phyloP scores from a whole-genome alignment of 768 basidiomycete genomes.

The Leccinum subtestaceum region DNA sequence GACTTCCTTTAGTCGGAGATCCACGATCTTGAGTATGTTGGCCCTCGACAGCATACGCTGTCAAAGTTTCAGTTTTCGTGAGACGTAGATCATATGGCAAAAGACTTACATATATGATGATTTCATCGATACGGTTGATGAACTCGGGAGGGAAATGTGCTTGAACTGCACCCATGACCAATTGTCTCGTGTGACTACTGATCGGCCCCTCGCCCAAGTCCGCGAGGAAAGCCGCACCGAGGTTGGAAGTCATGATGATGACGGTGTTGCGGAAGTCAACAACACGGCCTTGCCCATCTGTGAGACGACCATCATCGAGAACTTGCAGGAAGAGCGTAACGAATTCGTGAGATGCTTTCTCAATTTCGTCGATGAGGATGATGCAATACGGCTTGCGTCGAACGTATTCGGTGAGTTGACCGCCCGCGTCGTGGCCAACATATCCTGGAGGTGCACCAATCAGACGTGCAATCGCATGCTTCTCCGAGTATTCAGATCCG shows the following conservation, averaged over 20 bases:
- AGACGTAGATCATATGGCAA: background rate
- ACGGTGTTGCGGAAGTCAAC: slow-evolving; percentile 89
- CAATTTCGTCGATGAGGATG: slow-evolving; percentile 84
- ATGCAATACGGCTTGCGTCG: slow-evolving; percentile 89
- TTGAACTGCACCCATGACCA: slow-evolving; percentile 80
- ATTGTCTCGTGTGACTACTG: slow-evolving; percentile 50
- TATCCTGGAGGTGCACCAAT: slow-evolving; percentile 81
- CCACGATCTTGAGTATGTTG: slow-evolving; percentile 83
- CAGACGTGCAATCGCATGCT: slow-evolving; percentile 69
- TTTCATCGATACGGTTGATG: slow-evolving; percentile 85
- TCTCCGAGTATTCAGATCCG: slow-evolving; percentile 89
- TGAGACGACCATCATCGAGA: slow-evolving; percentile 88
- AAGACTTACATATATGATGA: slow-evolving; percentile 60
- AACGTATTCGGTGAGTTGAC: slow-evolving; percentile 91
- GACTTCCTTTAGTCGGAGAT: slow-evolving; percentile 82
- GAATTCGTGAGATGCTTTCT: slow-evolving; percentile 82
- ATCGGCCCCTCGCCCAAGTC: slow-evolving; percentile 75
- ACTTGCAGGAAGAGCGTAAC: slow-evolving; percentile 77
- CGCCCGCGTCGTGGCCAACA: slow-evolving; percentile 86
- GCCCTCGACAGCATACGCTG: slow-evolving; percentile 76
- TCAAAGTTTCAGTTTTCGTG: slow-evolving; percentile 17
- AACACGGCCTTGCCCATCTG: slow-evolving; percentile 89
- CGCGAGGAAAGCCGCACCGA: slow-evolving; percentile 74
- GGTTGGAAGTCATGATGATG: slow-evolving; percentile 93
- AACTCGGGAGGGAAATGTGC: slow-evolving; percentile 91